Evolutionary conservation across 495 filamentous ascomycete species (phyloP).

Genomic region (Xylaria telfairii): DNA sequence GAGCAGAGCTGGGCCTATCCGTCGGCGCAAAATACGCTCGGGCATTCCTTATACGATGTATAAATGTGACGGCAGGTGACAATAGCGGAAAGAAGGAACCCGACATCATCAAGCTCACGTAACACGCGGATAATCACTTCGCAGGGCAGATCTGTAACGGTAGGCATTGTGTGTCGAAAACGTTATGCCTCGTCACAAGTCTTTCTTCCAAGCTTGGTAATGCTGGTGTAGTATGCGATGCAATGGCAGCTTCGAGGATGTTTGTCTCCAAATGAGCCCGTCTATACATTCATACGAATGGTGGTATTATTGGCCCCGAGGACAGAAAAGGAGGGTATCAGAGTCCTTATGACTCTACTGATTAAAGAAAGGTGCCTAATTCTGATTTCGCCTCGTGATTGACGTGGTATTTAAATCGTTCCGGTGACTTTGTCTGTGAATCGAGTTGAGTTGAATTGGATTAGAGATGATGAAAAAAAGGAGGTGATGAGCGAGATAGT

Average conservation of each 20-base stretch:
- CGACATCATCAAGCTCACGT: not conserved
- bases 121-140: not conserved
- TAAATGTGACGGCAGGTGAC: too few relatives aligned
- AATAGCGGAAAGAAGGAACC: too few relatives aligned
- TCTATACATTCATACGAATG: not conserved
- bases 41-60: too few relatives aligned
- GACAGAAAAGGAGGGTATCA: not conserved
- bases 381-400: not conserved
- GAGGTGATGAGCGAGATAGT: not conserved
- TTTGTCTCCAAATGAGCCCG: not conserved
- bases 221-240: not conserved
- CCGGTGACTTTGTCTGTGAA: not conserved
- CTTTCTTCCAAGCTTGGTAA: not conserved
- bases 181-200: not conserved
- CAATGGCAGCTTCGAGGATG: not conserved
- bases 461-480: not conserved
- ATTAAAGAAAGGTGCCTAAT: not conserved
- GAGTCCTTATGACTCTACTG: not conserved
- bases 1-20: too few relatives aligned
- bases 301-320: slow-evolving; percentile 7
- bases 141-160: not conserved
- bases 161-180: not conserved
- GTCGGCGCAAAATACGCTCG: too few relatives aligned
- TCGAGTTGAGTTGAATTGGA: too few relatives aligned
- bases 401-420: not conserved